Percentiles rank a stretch among this genome's conserved stretches.
phyloP scores from a whole-genome alignment of 2,329 filamentous ascomycete genomes.

The Aspergillus sp. region DNA sequence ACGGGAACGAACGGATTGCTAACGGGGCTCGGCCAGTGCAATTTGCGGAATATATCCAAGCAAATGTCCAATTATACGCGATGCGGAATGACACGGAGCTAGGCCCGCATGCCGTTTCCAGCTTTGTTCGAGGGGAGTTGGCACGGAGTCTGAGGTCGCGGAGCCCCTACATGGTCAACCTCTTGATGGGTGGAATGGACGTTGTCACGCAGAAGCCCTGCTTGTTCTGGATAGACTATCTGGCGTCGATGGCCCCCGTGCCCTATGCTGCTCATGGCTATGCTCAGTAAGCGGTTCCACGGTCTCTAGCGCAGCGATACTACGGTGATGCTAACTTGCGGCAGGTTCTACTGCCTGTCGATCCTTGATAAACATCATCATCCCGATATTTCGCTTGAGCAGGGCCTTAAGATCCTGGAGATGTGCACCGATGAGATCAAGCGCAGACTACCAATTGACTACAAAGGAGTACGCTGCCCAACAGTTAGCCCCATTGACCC shows the following conservation, averaged over 20 bases:
- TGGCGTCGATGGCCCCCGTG: conserved; percentile 76
- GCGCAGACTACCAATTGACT: conserved; percentile 92
- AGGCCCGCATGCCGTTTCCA: conserved; percentile 75
- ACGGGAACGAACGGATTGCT: conserved; percentile 5
- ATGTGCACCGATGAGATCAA: conserved; percentile 98
- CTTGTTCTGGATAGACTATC: conserved; percentile 95
- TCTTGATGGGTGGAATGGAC: conserved; percentile 88
- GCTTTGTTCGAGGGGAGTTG: conserved; percentile 90
- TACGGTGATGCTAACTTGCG: conserved; percentile 7
- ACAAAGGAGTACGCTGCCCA: conserved; percentile 69
- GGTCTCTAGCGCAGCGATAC: background rate
- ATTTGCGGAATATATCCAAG: conserved; percentile 98
- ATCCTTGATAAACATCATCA: conserved; percentile 98
- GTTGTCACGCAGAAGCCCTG: conserved; percentile 82
- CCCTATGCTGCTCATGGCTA: conserved; percentile 98
- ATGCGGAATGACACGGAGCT: conserved; percentile 96
- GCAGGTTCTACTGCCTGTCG: conserved; percentile 90
- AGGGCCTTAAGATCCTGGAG: conserved; percentile 83
- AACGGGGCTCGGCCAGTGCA: conserved; percentile 54
- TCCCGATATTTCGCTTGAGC: conserved; percentile 78
- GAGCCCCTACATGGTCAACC: conserved; percentile 94
- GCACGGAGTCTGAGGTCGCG: conserved; percentile 82
- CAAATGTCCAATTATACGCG: conserved; percentile 93
- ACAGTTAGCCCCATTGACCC: conserved; percentile 2
- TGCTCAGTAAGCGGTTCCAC: conserved; percentile 61